Evolutionary conservation across 495 filamentous ascomycete genomes (phyloP).

Genomic region (Penicillium longicatenatum): DNA sequence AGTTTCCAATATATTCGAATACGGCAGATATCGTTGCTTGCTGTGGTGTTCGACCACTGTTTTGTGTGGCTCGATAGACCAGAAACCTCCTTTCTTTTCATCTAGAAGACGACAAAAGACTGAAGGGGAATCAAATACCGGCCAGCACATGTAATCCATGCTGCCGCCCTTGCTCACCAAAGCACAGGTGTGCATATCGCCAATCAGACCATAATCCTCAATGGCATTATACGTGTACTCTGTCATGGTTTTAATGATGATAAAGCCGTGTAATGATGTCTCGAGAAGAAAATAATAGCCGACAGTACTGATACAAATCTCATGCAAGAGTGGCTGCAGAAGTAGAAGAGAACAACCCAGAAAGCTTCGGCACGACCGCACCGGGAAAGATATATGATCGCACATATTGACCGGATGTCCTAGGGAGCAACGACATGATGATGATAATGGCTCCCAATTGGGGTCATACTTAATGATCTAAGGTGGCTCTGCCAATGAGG

Average conservation of each 20-base stretch:
- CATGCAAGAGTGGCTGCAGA: not conserved
- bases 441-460: conserved; percentile 25
- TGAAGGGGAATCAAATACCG: conserved; percentile 66
- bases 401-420: conserved; percentile 12
- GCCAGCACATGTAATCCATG: conserved; percentile 78
- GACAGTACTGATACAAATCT: not conserved
- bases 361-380: not conserved
- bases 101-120: conserved; percentile 70
- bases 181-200: conserved; percentile 77
- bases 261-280: not conserved
- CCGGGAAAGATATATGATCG: conserved; percentile 17
- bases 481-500: conserved; percentile 7
- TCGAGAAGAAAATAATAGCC: not conserved
- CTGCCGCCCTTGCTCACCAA: conserved; percentile 70
- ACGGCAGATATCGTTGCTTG: conserved; percentile 71
- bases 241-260: conserved; percentile 12
- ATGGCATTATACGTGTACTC: conserved; percentile 61
- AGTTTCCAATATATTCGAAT: conserved; percentile 69
- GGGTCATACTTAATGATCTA: conserved; percentile 27
- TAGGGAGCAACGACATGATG: conserved; percentile 32
- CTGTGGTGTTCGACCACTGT: conserved; percentile 53
- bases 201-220: conserved; percentile 75
- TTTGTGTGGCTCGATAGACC: conserved; percentile 57
- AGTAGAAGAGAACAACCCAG: not conserved
- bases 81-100: conserved; percentile 70